phyloP scores from a whole-genome alignment of 177 flowering plant species.

The Vitis hybrid region DNA sequence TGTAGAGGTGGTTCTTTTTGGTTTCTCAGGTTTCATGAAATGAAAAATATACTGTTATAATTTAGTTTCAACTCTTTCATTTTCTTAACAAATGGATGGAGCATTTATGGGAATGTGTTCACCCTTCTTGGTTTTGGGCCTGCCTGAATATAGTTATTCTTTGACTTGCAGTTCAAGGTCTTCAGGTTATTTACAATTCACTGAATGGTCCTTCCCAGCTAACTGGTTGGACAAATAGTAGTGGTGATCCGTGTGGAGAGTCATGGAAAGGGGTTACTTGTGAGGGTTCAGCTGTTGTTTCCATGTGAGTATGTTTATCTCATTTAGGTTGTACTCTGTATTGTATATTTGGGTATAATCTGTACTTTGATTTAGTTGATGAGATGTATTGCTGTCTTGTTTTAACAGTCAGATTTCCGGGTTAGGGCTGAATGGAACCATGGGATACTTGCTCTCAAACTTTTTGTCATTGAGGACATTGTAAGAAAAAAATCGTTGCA shows the following conservation, averaged over 20 bases:
- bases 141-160: conserved; percentile 2
- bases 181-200: conserved; percentile 68
- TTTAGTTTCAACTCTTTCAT: not conserved
- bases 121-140: not conserved
- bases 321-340: not conserved
- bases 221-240: conserved; percentile 70
- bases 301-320: conserved; percentile 41
- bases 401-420: conserved; percentile 68
- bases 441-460: conserved; percentile 77
- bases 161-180: conserved; percentile 59
- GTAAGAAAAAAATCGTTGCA: conserved; percentile 39
- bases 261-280: conserved; percentile 88
- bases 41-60: too few species aligned
- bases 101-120: not conserved
- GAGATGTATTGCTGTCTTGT: not conserved
- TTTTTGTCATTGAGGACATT: conserved; percentile 60
- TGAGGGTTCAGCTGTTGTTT: conserved; percentile 68
- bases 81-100: not conserved
- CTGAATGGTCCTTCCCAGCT: conserved; percentile 72
- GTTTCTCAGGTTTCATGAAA: not conserved
- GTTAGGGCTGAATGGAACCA: conserved; percentile 72
- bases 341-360: not conserved
- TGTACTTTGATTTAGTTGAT: not conserved
- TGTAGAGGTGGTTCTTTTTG: not conserved
- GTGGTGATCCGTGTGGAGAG: conserved; percentile 92